Evolutionary conservation across 192 early-diverging fungal species (phyloP).

Genomic region (Dimargaris cristalligena): DNA sequence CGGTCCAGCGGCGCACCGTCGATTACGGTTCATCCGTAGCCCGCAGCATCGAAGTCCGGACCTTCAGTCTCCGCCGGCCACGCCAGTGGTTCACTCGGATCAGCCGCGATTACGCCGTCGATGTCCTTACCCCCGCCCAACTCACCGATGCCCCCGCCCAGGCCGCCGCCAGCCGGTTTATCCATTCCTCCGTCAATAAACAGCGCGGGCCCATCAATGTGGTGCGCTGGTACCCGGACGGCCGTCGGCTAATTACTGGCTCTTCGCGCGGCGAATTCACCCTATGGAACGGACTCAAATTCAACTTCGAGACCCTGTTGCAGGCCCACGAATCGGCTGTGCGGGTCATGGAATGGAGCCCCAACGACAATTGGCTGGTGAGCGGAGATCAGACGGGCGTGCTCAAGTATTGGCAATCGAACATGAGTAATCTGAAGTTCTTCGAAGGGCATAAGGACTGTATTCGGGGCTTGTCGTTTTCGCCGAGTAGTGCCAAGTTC

Average conservation of each 20-base stretch:
- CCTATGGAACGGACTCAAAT: conserved; percentile 90
- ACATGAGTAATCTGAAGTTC: conserved; percentile 83
- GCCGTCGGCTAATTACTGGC: conserved; percentile 81
- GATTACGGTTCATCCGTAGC: conserved; percentile 79
- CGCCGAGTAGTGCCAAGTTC: conserved; percentile 83
- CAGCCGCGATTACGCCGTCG: conserved; percentile 21
- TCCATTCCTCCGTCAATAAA: conserved; percentile 78
- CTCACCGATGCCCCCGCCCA: not conserved
- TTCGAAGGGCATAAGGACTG: conserved; percentile 76
- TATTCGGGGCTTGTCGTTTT: conserved; percentile 82
- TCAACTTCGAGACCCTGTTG: conserved; percentile 96
- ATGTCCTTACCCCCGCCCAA: conserved; percentile 14
- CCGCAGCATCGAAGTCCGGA: conserved; percentile 37
- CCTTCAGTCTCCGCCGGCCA: conserved; percentile 12
- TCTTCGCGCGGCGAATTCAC: conserved; percentile 91
- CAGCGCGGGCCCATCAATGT: conserved; percentile 80
- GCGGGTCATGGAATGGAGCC: conserved; percentile 90
- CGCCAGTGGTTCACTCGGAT: conserved; percentile 14
- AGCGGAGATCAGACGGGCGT: conserved; percentile 78
- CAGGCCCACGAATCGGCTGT: conserved; percentile 91
- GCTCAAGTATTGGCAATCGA: conserved; percentile 97
- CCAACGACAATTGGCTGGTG: conserved; percentile 90
- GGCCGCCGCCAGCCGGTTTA: conserved; percentile 67
- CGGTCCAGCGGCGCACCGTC: conserved; percentile 81
- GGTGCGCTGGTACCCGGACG: conserved; percentile 92